A percentile compares a stretch with the other conserved stretches of the same genome.
These are phyloP conservation scores for Aspergillus pseudonomiae DNA, from an alignment of 2,329 filamentous ascomycete genomes.

Conservation along the genomic window DNA sequence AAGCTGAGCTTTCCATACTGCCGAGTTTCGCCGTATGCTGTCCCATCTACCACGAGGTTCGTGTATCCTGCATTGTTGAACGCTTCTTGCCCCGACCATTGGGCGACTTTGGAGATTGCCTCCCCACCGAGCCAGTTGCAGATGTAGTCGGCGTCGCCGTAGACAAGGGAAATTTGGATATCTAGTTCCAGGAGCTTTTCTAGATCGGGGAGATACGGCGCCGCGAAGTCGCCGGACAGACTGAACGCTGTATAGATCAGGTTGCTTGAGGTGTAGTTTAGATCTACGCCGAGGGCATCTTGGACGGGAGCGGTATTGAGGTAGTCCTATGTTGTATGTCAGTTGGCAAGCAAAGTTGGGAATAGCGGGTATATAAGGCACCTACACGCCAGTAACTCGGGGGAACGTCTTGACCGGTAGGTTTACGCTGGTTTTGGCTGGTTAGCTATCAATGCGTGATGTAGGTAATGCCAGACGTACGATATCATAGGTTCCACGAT, in stretches of 20 bases:
- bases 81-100: slow-evolving; percentile 50
- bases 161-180: slow-evolving; percentile 71
- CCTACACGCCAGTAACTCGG: slow-evolving; percentile 1
- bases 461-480: background rate
- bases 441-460: background rate
- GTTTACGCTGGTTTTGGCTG: background rate
- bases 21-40: slow-evolving; percentile 69
- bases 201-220: slow-evolving; percentile 62
- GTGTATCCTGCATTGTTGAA: slow-evolving; percentile 73
- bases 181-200: slow-evolving; percentile 63
- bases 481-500: slow-evolving; percentile 64
- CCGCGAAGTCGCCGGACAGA: slow-evolving; percentile 63
- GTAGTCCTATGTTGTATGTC: slow-evolving; percentile 26
- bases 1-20: slow-evolving; percentile 77
- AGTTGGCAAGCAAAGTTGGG: slow-evolving; percentile 67
- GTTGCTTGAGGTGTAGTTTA: slow-evolving; percentile 60
- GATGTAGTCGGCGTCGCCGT: slow-evolving; percentile 63
- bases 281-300: slow-evolving; percentile 62
- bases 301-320: slow-evolving; percentile 46
- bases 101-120: slow-evolving; percentile 66
- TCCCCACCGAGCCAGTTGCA: slow-evolving; percentile 72
- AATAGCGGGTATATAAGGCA: slow-evolving; percentile 31
- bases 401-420: background rate
- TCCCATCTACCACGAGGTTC: slow-evolving; percentile 68
- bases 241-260: slow-evolving; percentile 54